Base-by-base conservation (phyloP, 345 rosid species). In the Salix dunnii region DNA sequence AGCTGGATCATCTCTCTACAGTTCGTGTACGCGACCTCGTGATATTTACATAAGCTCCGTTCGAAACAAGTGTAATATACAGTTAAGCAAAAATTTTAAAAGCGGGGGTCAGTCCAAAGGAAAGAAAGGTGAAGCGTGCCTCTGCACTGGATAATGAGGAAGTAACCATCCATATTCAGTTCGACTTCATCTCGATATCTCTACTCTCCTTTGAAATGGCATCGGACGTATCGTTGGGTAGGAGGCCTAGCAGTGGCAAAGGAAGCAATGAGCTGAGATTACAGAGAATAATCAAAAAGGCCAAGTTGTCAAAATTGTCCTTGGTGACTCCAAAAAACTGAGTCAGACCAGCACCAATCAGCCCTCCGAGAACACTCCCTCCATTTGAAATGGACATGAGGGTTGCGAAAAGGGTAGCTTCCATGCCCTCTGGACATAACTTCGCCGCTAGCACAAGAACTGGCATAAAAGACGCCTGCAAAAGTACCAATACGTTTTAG, bases 371-470 rank as follows among this genome's bases (percentile, higher is more conserved):
- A 60, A 96, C 95, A 53, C 97, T 89, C 67, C 98, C 95, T 80
- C 91, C 98, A 68, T 96, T 96, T 10, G 96, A 91, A 81, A 94
- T 85, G 65, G 98, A 96, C 98, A 96, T 92, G 68, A 94, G 94
- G 17, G 98, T 96, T 2, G 98, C 98, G 55, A 96, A 96, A 18
- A 94, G 94, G 21, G 97, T 96, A 72, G 97, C 98, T 82, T 96
- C 98, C 97, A 96, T 92, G 81, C 98, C 98, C 83, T 92, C 97
- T 17, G 97, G 99, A 79, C 98, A 94, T 55, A 96, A 69, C 76
- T 92, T 91, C 6, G 97, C 98, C 17, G 98, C 97, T 63, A 94
- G 84, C 72, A 96, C 97, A 70, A 92, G 97, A 78, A 94, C 97
- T 5, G 97, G 98, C 98, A 94, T 94, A 88, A 96, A 94, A 42